Conservation (phyloP, 2,329 filamentous ascomycete species). For the Didymella pomorum region DNA sequence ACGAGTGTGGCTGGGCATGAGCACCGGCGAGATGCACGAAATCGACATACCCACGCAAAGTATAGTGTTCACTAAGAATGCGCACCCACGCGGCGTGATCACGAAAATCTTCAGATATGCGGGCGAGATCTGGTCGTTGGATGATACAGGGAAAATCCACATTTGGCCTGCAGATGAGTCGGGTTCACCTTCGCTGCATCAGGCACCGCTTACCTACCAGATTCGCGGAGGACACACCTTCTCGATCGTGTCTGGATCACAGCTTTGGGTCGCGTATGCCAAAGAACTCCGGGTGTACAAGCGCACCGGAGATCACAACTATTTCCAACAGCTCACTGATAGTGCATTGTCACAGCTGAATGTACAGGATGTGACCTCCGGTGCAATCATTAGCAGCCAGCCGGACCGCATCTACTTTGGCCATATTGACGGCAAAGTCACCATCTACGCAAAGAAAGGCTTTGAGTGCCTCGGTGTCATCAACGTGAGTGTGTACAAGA, state of each 20-base stretch:
- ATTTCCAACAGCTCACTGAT: conserved; percentile 77
- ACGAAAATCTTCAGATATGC: conserved; percentile 85
- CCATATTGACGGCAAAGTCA: conserved; percentile 92
- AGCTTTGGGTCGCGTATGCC: conserved; percentile 86
- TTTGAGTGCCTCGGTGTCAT: conserved; percentile 81
- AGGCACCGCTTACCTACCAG: conserved; percentile 78
- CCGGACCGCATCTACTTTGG: conserved; percentile 87
- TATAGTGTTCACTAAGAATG: conserved; percentile 73
- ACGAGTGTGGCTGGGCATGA: conserved; percentile 89
- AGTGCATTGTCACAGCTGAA: conserved; percentile 74
- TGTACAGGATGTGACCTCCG: conserved; percentile 87
- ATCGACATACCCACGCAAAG: conserved; percentile 79
- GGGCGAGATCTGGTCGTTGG: conserved; percentile 92
- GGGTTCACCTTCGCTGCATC: conserved; percentile 76
- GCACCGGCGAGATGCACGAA: conserved; percentile 86
- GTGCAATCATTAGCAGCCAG: conserved; percentile 75
- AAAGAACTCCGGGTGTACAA: conserved; percentile 87
- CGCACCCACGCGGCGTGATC: conserved; percentile 81
- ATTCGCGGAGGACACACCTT: conserved; percentile 84
- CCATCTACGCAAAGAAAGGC: conserved; percentile 83
- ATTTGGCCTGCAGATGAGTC: conserved; percentile 86
- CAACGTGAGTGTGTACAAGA: conserved; percentile 92
- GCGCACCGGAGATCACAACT: conserved; percentile 72
- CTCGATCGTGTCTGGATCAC: conserved; percentile 83
- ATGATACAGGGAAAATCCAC: conserved; percentile 85